These are phyloP conservation scores for Hirsutella minnesotensis DNA, from an alignment of 2,329 filamentous ascomycete genomes.

Conservation along the genomic window DNA sequence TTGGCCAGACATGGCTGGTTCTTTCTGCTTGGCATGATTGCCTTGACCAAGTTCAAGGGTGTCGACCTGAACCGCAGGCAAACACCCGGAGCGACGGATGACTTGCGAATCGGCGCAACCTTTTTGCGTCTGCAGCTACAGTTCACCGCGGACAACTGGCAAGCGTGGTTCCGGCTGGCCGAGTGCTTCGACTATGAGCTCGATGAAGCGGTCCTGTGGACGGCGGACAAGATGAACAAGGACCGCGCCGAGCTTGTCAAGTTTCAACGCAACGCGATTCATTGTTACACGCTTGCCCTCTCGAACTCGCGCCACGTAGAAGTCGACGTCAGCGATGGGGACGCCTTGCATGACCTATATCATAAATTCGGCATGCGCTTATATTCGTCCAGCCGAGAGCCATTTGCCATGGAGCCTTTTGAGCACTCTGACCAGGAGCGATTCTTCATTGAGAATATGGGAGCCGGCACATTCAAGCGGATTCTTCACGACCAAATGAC, in stretches of 20 bases:
- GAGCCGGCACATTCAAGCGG: conserved; percentile 37
- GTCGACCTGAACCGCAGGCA: conserved; percentile 62
- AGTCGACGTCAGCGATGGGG: conserved; percentile 32
- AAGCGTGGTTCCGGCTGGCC: conserved; percentile 80
- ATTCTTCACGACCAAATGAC: conserved; percentile 44
- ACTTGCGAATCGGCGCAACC: conserved; percentile 68
- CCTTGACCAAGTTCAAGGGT: conserved; percentile 70
- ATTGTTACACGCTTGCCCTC: conserved; percentile 58
- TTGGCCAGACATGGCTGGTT: conserved; percentile 82
- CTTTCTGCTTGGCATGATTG: conserved; percentile 79
- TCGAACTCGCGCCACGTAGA: conserved; percentile 39
- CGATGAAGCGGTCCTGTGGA: conserved; percentile 80
- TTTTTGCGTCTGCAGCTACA: conserved; percentile 76
- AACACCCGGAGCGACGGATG: conserved; percentile 68
- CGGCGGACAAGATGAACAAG: conserved; percentile 83
- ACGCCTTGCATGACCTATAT: conserved; percentile 46
- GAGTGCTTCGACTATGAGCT: conserved; percentile 82
- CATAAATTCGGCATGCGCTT: conserved; percentile 49
- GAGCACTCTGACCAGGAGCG: conserved; percentile 43
- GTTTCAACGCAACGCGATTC: conserved; percentile 69
- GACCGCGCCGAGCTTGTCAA: conserved; percentile 62
- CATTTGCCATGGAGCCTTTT: conserved; percentile 52
- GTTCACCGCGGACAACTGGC: conserved; percentile 72
- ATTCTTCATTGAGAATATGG: conserved; percentile 41
- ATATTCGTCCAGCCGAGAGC: conserved; percentile 50